phyloP scores from a whole-genome alignment of 2,329 filamentous ascomycete genomes.

The Parafenestella ontariensis region DNA sequence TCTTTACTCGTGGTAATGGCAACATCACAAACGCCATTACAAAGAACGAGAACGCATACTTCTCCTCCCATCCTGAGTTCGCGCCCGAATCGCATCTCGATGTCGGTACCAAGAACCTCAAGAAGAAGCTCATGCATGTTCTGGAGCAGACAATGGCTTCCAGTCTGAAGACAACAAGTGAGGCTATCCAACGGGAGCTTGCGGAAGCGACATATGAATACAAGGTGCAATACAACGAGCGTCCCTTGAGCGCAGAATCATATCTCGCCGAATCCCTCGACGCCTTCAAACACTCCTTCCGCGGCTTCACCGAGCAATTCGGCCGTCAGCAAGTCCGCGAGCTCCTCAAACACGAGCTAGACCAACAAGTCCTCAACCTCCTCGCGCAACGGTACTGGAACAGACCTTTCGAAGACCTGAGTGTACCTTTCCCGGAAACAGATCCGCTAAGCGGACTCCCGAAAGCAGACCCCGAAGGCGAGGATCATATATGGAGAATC shows the following conservation, averaged over 20 bases:
- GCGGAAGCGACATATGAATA: slow-evolving; percentile 98
- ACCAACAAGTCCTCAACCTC: slow-evolving; percentile 92
- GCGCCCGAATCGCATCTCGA: slow-evolving; percentile 74
- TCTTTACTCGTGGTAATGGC: slow-evolving; percentile 83
- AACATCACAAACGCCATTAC: slow-evolving; percentile 83
- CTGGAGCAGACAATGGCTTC: slow-evolving; percentile 97
- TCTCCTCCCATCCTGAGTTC: slow-evolving; percentile 85
- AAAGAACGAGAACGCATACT: slow-evolving; percentile 88
- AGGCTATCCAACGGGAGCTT: slow-evolving; percentile 92
- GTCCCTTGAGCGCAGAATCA: slow-evolving; percentile 91
- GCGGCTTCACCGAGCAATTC: slow-evolving; percentile 88
- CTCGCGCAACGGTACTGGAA: slow-evolving; percentile 98
- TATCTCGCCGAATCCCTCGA: slow-evolving; percentile 96
- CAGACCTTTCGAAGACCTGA: slow-evolving; percentile 86
- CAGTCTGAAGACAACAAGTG: slow-evolving; percentile 85
- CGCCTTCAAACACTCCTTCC: slow-evolving; percentile 97
- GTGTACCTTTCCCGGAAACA: slow-evolving; percentile 68
- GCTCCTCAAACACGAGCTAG: slow-evolving; percentile 87
- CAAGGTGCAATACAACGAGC: slow-evolving; percentile 99
- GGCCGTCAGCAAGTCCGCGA: slow-evolving; percentile 88
- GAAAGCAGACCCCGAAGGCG: slow-evolving; percentile 73
- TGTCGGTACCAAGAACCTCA: slow-evolving; percentile 84
- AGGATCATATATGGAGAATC: slow-evolving; percentile 89
- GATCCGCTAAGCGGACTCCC: slow-evolving; percentile 80
- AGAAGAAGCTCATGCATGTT: slow-evolving; percentile 96